Percentiles rank a stretch among this genome's conserved stretches.
These are phyloP conservation scores for Hyphopichia khmerensis DNA, from an alignment of 1,139 yeast genomes.

Conservation along the genomic window DNA sequence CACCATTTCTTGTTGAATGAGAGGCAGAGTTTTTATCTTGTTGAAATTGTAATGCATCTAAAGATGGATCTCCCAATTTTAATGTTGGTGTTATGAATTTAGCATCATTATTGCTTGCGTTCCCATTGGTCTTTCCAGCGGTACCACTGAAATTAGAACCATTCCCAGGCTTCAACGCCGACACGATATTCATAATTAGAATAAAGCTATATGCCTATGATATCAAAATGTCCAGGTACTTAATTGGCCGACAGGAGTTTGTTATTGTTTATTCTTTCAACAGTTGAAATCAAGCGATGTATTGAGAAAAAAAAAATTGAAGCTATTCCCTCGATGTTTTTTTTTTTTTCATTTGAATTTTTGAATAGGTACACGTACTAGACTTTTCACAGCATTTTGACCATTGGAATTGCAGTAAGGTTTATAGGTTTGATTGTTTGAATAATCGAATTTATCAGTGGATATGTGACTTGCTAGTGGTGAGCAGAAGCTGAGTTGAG, in stretches of 20 bases:
- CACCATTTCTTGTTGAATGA: slow-evolving; percentile 24
- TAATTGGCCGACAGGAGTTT: background rate
- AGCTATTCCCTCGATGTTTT: background rate
- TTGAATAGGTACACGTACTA: background rate
- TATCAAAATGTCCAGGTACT: background rate
- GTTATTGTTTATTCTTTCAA: background rate
- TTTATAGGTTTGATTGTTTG: too few species aligned
- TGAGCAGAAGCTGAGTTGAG: too few species aligned
- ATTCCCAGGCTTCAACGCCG: background rate
- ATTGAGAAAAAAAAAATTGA: background rate
- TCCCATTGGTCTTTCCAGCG: background rate
- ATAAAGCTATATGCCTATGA: background rate
- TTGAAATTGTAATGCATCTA: slow-evolving; percentile 40
- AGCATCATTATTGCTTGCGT: slow-evolving; percentile 9
- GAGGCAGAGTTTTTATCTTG: slow-evolving; percentile 25
- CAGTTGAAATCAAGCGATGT: background rate
- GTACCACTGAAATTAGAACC: background rate
- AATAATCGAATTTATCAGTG: too few species aligned
- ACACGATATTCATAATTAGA: background rate
- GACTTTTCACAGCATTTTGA: too few species aligned
- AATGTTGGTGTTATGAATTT: slow-evolving; percentile 38
- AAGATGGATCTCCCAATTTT: slow-evolving; percentile 27
- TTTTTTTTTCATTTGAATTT: background rate
- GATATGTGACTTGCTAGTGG: too few species aligned
- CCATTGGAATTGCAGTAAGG: too few species aligned